Percentiles rank a stretch among this genome's conserved stretches.
Evolutionary conservation across 257 asterid species (phyloP).

Genomic region (Echites panduratus): DNA sequence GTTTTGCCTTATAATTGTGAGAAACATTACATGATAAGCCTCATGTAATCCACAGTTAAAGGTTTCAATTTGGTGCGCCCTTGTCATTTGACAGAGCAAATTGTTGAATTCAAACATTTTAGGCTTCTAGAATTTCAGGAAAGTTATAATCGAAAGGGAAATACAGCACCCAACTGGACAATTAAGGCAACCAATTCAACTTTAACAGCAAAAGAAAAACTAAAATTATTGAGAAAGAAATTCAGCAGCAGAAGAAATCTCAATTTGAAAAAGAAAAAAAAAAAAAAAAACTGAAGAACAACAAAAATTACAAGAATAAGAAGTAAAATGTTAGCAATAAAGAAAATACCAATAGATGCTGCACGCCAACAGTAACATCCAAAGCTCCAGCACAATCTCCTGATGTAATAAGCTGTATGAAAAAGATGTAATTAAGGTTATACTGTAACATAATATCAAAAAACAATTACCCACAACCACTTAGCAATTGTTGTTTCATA

Average conservation of each 20-base stretch:
- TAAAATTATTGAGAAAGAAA: neutral
- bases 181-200: neutral
- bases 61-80: neutral
- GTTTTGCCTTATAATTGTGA: neutral
- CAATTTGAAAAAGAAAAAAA: neutral
- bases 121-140: neutral
- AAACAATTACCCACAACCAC: neutral
- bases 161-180: neutral
- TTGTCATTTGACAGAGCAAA: neutral
- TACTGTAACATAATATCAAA: neutral
- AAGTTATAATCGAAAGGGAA: neutral
- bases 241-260: neutral
- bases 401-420: constrained; percentile 86
- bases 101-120: neutral
- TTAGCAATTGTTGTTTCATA: neutral
- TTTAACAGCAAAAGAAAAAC: neutral
- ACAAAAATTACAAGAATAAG: neutral
- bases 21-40: neutral
- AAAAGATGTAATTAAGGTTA: constrained; percentile 6
- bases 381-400: constrained; percentile 98
- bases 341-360: constrained; percentile 73
- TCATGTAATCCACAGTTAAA: neutral
- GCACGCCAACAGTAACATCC: constrained; percentile 92
- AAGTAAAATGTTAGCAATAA: constrained; percentile 13
- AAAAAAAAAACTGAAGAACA: neutral